Conservation (phyloP, 148 eudicot genomes). For the Rhododendron simsii region DNA sequence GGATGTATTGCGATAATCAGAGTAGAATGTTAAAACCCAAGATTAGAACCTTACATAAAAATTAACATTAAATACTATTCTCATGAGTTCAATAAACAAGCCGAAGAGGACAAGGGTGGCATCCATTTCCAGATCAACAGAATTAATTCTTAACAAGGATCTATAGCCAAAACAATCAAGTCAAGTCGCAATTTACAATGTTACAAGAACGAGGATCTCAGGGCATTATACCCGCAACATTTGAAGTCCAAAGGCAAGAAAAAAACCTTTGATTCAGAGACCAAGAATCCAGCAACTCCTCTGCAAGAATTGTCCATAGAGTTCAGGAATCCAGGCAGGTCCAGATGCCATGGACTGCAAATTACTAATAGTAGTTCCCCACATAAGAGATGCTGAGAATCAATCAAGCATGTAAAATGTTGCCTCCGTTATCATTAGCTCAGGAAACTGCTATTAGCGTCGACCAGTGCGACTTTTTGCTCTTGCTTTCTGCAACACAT, state of each 20-base stretch:
- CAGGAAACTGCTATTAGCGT: slow-evolving; percentile 19
- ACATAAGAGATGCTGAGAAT: not conserved
- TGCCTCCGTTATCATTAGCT: not conserved
- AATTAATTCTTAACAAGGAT: not conserved
- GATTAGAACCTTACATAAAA: not conserved
- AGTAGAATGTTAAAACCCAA: not conserved
- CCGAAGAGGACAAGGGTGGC: not conserved
- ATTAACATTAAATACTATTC: not conserved
- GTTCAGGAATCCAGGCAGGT: not conserved
- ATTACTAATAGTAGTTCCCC: slow-evolving; percentile 2
- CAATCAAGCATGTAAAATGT: not conserved
- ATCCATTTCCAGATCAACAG: not conserved
- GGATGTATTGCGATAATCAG: not conserved
- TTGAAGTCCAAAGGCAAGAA: not conserved
- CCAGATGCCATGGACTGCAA: not conserved
- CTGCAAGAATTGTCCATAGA: not conserved
- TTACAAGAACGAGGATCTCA: slow-evolving; percentile 1
- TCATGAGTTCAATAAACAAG: not conserved
- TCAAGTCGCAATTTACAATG: slow-evolving; percentile 6
- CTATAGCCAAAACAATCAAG: not conserved
- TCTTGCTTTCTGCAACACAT: slow-evolving; percentile 45
- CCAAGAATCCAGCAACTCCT: not conserved
- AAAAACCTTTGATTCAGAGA: not conserved
- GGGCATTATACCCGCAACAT: not conserved
- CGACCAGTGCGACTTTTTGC: slow-evolving; percentile 46